A percentile compares a stretch with the other conserved stretches of the same genome.
These are phyloP conservation scores for Delonix regia DNA, from an alignment of 306 rosid species.

Conservation along the genomic window DNA sequence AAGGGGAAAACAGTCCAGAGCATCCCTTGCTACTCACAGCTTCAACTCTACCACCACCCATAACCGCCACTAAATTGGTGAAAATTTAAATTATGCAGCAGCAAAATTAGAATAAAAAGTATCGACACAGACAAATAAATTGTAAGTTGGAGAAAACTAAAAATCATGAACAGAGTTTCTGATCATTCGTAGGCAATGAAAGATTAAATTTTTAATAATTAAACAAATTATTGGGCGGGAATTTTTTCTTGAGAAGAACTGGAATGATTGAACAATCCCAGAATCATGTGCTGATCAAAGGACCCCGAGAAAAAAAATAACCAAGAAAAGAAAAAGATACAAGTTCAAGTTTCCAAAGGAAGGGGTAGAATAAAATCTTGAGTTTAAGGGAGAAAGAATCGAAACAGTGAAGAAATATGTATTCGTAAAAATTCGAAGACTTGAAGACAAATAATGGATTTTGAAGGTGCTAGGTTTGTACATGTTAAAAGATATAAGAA, in stretches of 20 bases:
- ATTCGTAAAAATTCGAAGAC: conserved; percentile 19
- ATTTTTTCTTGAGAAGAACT: neutral
- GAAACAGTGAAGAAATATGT: conserved; percentile 35
- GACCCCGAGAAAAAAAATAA: neutral
- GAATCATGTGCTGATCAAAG: conserved; percentile 27
- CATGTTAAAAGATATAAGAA: conserved; percentile 30
- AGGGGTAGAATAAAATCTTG: conserved; percentile 16
- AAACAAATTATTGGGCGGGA: conserved; percentile 8
- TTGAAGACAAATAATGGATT: conserved; percentile 49
- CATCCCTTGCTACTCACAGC: conserved; percentile 81
- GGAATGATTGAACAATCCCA: conserved; percentile 24
- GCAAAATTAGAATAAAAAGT: conserved; percentile 28
- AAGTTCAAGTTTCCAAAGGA: conserved; percentile 21
- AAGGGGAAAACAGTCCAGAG: conserved; percentile 75
- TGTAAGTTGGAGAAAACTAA: neutral
- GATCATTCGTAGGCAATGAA: neutral
- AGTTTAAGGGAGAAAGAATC: conserved; percentile 26
- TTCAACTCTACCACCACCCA: conserved; percentile 78
- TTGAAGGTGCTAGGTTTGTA: conserved; percentile 29
- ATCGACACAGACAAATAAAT: neutral
- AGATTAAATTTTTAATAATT: neutral
- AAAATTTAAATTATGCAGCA: conserved; percentile 35
- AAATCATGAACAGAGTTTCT: neutral
- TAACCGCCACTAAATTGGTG: conserved; percentile 46
- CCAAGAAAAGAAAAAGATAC: neutral